These are phyloP conservation scores for Cicer pinnatifidum DNA, from an alignment of 306 rosid species.

Conservation along the genomic window DNA sequence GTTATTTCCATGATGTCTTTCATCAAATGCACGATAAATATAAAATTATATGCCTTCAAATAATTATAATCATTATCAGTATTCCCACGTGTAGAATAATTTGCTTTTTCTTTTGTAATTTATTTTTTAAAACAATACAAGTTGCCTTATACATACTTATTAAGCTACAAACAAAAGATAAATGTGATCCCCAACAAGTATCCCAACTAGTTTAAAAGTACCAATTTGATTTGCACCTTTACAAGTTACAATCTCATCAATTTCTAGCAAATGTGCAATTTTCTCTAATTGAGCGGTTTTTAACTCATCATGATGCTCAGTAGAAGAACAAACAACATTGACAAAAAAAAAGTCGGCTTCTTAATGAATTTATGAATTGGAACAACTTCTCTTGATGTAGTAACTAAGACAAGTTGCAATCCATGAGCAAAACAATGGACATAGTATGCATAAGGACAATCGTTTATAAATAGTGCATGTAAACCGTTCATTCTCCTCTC, in stretches of 20 bases:
- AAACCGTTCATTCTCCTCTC: too few species aligned
- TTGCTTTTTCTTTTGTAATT: background rate
- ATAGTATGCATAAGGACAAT: too few species aligned
- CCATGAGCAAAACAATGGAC: too few species aligned
- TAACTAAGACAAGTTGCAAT: too few species aligned
- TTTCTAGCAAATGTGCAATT: background rate
- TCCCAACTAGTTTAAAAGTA: background rate
- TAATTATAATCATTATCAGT: background rate
- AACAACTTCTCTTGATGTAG: background rate
- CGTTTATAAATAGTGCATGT: too few species aligned
- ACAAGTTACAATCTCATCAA: background rate
- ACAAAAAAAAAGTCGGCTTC: background rate
- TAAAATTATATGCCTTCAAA: background rate
- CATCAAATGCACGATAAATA: conserved; percentile 17
- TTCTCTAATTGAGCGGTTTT: too few species aligned
- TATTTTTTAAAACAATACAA: background rate
- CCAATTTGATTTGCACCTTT: background rate
- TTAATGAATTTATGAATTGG: background rate
- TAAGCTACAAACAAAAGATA: background rate
- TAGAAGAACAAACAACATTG: background rate
- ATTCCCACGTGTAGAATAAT: conserved; percentile 1
- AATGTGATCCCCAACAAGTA: background rate
- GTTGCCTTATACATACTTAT: background rate
- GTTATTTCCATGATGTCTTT: background rate
- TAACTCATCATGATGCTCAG: too few species aligned